Base-by-base conservation (phyloP, 495 filamentous ascomycete species). In the Thermothielavioides terrestris region DNA sequence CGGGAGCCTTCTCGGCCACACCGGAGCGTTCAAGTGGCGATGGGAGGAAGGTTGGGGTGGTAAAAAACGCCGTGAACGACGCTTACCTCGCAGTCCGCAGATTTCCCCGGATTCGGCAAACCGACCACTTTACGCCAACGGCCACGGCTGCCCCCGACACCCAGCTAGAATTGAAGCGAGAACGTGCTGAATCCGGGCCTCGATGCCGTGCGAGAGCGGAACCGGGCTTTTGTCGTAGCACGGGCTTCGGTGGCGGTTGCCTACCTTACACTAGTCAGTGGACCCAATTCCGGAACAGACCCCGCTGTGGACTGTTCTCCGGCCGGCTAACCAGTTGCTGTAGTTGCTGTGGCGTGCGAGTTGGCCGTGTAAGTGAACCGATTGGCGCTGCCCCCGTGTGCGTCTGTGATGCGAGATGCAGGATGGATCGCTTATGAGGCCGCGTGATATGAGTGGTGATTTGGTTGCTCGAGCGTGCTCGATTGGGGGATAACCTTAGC, bases 341-440 rank as follows among this genome's bases (percentile, higher is more conserved):
- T 10, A 28, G 20, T 23, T 41, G 5, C 25, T 48, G 51, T 48
- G 44, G 51, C 44, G 44, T n/a, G n/a, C n/a, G n/a, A n/a, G n/a
- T 53, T 48, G 42, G 25, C 27, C 30, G 28, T 42, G n/a, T 18
- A 38, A 49, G 31, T 36, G 27, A 34, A 32, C 28, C 49, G 54
- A 55, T 60, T 52, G 53, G 51, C 32, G 38, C 31, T 38, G 53
- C 4, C 31, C 42, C 20, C 15, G 20, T 43, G 58, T 46, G 46
- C n/a, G 39, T 41, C 50, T 54, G 57, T 63, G 55, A 59, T 55
- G 41, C 34, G 36, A 42, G 51, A 40, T 61, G 57, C 55, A 63
- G 57, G 52, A 21, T 27, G 21, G 25, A 14, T 22, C 15, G 22
- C 28, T 27, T 30, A n/a, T n/a, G n/a, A 1, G n/a, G 22, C 12